These are phyloP conservation scores for Pholiota molesta DNA, from an alignment of 768 basidiomycete genomes.

Conservation along the genomic window DNA sequence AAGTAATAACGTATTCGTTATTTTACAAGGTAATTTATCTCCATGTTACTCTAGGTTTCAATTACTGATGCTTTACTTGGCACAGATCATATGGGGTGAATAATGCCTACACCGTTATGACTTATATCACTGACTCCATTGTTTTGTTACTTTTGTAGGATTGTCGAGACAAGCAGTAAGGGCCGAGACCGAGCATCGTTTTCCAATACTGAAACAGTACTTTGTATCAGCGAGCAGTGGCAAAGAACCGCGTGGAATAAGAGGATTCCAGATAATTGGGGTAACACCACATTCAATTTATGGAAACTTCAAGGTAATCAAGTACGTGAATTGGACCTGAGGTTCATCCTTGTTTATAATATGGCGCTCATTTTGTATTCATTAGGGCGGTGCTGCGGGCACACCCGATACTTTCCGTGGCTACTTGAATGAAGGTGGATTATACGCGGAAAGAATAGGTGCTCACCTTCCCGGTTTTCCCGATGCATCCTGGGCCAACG, in stretches of 20 bases:
- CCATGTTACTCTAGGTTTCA: not conserved
- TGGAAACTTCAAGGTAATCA: slow-evolving; percentile 78
- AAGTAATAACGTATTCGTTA: slow-evolving; percentile 45
- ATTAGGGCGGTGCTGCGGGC: slow-evolving; percentile 28
- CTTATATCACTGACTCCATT: not conserved
- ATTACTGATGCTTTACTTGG: slow-evolving; percentile 1
- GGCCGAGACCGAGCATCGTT: not conserved
- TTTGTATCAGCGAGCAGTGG: slow-evolving; percentile 44
- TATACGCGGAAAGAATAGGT: slow-evolving; percentile 65
- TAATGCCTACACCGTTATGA: not conserved
- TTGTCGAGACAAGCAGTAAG: slow-evolving; percentile 51
- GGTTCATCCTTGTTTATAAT: not conserved
- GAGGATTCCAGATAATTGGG: slow-evolving; percentile 48
- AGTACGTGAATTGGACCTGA: slow-evolving; percentile 50
- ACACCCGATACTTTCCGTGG: slow-evolving; percentile 34
- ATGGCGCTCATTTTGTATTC: not conserved
- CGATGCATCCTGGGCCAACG: slow-evolving; percentile 54
- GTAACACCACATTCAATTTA: slow-evolving; percentile 47
- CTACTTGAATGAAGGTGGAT: slow-evolving; percentile 71
- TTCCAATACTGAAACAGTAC: not conserved
- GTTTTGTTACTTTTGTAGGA: slow-evolving; percentile 28
- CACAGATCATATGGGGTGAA: slow-evolving; percentile 55
- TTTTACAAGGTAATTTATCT: slow-evolving; percentile 32
- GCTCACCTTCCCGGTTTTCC: slow-evolving; percentile 78
- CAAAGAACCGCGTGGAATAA: slow-evolving; percentile 51